phyloP scores from a whole-genome alignment of 495 filamentous ascomycete genomes.

The Aspergillus funiculosus region DNA sequence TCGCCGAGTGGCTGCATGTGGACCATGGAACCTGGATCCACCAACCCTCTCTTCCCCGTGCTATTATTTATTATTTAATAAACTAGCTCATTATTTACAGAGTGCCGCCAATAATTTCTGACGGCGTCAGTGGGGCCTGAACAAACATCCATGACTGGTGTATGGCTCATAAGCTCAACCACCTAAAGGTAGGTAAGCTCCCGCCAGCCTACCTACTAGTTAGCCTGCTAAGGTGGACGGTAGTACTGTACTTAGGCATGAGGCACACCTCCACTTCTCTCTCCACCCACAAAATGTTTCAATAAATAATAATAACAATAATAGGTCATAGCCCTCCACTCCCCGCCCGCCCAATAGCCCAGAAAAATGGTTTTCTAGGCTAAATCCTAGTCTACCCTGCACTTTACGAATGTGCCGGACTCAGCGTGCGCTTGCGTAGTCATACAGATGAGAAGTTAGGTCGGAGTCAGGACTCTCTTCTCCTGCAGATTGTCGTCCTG shows the following conservation, averaged over 20 bases:
- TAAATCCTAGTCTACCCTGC: conserved; percentile 7
- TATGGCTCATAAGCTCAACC: conserved; percentile 23
- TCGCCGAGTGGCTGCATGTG: conserved; percentile 29
- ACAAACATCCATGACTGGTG: conserved; percentile 23
- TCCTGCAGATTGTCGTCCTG: too few relatives aligned
- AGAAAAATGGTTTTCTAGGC: conserved; percentile 9
- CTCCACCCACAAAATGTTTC: conserved; percentile 20
- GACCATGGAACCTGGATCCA: conserved; percentile 23
- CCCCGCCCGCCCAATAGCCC: conserved; percentile 12
- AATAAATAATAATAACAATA: too few relatives aligned
- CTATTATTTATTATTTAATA: conserved; percentile 22
- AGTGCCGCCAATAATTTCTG: conserved; percentile 21
- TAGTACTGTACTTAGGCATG: too few relatives aligned
- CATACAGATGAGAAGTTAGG: too few relatives aligned
- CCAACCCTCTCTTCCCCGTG: conserved; percentile 25
- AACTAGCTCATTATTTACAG: conserved; percentile 16
- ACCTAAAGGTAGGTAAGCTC: conserved; percentile 21
- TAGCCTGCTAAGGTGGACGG: conserved; percentile 8
- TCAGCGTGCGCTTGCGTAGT: conserved; percentile 19
- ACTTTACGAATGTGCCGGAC: conserved; percentile 13
- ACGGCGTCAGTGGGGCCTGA: conserved; percentile 17
- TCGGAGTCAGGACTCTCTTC: conserved; percentile 20
- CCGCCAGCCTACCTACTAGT: conserved; percentile 15
- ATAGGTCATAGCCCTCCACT: too few relatives aligned
- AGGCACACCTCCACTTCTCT: conserved; percentile 18